Evolutionary conservation across 768 basidiomycete genomes (phyloP), one percentile per base, ranked within the genome.

Genomic region (Kwoniella shandongensis): DNA sequence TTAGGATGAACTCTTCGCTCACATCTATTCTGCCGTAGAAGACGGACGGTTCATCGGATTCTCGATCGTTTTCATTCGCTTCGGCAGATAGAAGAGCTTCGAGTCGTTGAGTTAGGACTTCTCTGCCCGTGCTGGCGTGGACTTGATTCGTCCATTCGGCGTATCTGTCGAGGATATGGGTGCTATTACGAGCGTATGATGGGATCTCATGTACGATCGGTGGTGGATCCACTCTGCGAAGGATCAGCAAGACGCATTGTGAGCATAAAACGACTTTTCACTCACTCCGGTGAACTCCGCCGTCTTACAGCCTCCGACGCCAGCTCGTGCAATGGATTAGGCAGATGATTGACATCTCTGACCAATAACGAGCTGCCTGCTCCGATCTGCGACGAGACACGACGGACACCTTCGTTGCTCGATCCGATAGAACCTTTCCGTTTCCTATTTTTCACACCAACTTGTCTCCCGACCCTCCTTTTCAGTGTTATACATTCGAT

Each of bases 241-340:
- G 13, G 32, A 6, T 32, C 32, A 6, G 13, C 13, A 6, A 32
- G 32, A 32, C 13, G 7, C 32, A n/a, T n/a, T n/a, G n/a, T n/a
- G n/a, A n/a, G n/a, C n/a, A n/a, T n/a, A n/a, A n/a, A n/a, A n/a
- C n/a, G n/a, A n/a, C n/a, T n/a, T n/a, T n/a, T n/a, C n/a, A 58
- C 56, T 51, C 36, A 58, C 56, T 58, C 56, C 27, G 56, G 56
- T 23, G 56, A 51, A n/a, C 23, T 30, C 3, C 45, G 56, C 29
- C 56, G 22, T 27, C 54, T 57, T 8, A 52, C 50, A 48, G 50
- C 57, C 41, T 59, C 51, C 2, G 57, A 59, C n/a, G 57, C 57
- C 22, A 59, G 22, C 3, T 47, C 39, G 26, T 59, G 57, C 17
- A 59, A 27, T 17, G 57, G 57, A 36, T 59, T 59, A 12, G 57